phyloP scores from a whole-genome alignment of 1,284 basidiomycete genomes.

The Afroboletus lepidellus region DNA sequence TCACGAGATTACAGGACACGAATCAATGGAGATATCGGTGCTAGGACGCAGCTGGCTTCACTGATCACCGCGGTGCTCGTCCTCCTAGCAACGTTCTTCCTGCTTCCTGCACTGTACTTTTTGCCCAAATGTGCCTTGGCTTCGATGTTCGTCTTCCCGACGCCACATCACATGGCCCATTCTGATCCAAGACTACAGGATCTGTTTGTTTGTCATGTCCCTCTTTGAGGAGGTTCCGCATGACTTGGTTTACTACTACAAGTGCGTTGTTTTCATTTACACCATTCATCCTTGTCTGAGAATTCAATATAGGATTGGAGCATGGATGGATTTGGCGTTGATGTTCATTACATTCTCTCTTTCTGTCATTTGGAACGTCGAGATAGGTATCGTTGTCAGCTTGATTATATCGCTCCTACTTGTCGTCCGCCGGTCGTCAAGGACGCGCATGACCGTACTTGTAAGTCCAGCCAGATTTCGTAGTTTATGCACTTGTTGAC shows the following conservation, averaged over 20 bases:
- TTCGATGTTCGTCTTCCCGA: constrained; percentile 54
- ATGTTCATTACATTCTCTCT: constrained; percentile 84
- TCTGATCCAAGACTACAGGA: constrained; percentile 42
- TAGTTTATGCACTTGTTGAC: background rate
- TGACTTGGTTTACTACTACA: constrained; percentile 80
- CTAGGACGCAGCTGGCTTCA: constrained; percentile 84
- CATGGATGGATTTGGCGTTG: constrained; percentile 82
- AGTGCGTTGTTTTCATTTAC: constrained; percentile 43
- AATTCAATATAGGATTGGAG: constrained; percentile 60
- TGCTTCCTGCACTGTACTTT: constrained; percentile 76
- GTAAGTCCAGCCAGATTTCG: constrained; percentile 28
- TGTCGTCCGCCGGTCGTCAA: constrained; percentile 85
- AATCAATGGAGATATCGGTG: constrained; percentile 86
- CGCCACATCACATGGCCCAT: background rate
- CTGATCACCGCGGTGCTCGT: constrained; percentile 76
- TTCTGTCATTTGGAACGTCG: constrained; percentile 77
- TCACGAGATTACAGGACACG: constrained; percentile 54
- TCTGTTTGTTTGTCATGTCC: constrained; percentile 80
- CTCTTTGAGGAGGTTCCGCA: constrained; percentile 86
- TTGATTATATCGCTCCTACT: constrained; percentile 83
- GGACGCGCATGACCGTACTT: constrained; percentile 69
- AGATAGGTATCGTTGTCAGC: constrained; percentile 83
- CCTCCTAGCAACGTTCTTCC: constrained; percentile 82
- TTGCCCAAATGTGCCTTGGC: constrained; percentile 83
- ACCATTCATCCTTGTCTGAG: background rate